Conservation (phyloP, 805 yeast species). For the Spathaspora passalidarum region DNA sequence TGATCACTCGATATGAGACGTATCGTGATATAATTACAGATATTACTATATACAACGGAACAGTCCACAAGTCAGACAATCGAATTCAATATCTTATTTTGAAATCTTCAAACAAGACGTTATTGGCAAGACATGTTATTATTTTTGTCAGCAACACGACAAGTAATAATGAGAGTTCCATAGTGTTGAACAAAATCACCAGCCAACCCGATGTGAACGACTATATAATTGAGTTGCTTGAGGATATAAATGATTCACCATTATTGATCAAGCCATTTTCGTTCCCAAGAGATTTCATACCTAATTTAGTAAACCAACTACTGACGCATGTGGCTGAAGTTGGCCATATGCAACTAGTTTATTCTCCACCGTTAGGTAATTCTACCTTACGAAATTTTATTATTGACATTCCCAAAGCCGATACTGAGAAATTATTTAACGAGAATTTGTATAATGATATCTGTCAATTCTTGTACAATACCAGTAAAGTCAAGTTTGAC, state of each 20-base stretch:
- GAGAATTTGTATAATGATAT: conserved; percentile 14
- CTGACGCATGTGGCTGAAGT: conserved; percentile 2
- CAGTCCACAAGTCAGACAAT: not conserved
- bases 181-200: conserved; percentile 5
- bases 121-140: conserved; percentile 5
- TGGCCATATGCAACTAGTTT: conserved; percentile 5
- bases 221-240: conserved; percentile 6
- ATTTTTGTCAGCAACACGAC: conserved; percentile 2
- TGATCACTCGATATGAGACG: conserved; percentile 10
- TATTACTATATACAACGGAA: conserved; percentile 4
- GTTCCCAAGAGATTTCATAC: conserved; percentile 6
- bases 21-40: conserved; percentile 10
- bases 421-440: conserved; percentile 9
- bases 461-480: conserved; percentile 16
- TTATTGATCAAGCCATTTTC: conserved; percentile 8
- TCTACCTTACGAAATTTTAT: conserved; percentile 18
- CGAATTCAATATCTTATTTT: conserved; percentile 9
- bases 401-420: conserved; percentile 20
- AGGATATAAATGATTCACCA: conserved; percentile 10
- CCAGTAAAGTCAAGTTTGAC: conserved; percentile 19
- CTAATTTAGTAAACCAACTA: conserved; percentile 8
- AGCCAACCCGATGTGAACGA: conserved; percentile 4
- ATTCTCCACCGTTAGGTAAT: conserved; percentile 10
- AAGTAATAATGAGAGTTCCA: not conserved
- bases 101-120: conserved; percentile 3